These are phyloP conservation scores for Rhodocollybia butyracea DNA, from an alignment of 768 basidiomycete genomes.

Conservation along the genomic window DNA sequence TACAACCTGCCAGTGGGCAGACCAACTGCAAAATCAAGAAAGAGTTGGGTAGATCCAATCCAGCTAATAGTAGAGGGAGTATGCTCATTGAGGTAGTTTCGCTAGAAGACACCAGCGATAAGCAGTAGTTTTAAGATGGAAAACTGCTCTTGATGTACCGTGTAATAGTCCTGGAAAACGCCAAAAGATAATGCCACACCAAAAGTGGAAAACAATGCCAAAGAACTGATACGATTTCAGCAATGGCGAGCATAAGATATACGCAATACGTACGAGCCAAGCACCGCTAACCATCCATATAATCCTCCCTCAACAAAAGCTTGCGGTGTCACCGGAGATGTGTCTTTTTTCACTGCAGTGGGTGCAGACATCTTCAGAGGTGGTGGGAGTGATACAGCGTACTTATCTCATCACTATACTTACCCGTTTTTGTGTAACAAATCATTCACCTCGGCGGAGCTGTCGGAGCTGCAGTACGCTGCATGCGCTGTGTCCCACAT, in stretches of 20 bases:
- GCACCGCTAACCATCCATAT: conserved; percentile 18
- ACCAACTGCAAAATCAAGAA: background rate
- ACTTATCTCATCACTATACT: no score
- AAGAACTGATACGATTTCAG: background rate
- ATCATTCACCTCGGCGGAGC: no score
- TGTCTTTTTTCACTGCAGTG: no score
- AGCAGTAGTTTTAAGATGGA: background rate
- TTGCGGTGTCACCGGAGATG: no score
- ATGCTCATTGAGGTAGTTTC: background rate
- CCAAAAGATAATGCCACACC: conserved; percentile 20
- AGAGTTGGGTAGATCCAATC: background rate
- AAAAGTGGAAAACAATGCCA: conserved; percentile 13
- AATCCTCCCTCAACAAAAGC: conserved; percentile 19
- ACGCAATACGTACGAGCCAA: conserved; percentile 16
- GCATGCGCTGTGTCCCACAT: no score
- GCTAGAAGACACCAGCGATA: background rate
- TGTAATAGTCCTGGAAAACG: conserved; percentile 21
- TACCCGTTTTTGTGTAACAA: no score
- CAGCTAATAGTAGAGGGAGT: conserved; percentile 1
- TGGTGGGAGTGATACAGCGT: no score
- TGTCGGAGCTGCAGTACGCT: no score
- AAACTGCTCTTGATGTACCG: conserved; percentile 7
- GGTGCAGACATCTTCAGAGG: no score
- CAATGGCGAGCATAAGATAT: background rate
- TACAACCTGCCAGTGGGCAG: background rate